Conservation (phyloP, 2,329 filamentous ascomycete genomes). For the Cordyceps militaris region DNA sequence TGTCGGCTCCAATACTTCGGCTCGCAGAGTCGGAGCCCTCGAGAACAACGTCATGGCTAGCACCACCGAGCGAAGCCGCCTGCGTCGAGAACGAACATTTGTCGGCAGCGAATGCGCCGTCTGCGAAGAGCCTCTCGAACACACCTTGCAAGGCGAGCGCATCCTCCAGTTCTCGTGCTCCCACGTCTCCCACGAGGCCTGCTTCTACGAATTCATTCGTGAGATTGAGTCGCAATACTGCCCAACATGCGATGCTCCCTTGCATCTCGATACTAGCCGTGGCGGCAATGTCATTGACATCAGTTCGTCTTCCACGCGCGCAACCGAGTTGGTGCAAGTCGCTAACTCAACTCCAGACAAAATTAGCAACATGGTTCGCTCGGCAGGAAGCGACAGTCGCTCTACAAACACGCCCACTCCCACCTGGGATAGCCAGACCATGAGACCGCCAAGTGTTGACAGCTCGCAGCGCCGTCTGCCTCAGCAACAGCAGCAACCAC, state of each 20-base stretch:
- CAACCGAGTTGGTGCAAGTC: conserved; percentile 17
- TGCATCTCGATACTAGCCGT: conserved; percentile 86
- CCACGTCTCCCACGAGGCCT: conserved; percentile 97
- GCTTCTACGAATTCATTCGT: conserved; percentile 97
- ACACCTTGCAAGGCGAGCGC: conserved; percentile 87
- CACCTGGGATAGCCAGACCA: conserved; percentile 59
- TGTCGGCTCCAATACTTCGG: conserved; percentile 27
- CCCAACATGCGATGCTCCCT: conserved; percentile 83
- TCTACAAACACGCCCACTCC: conserved; percentile 51
- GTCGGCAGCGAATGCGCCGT: conserved; percentile 92
- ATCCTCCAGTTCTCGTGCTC: conserved; percentile 93
- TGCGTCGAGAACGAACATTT: conserved; percentile 85
- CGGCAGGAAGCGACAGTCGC: conserved; percentile 58
- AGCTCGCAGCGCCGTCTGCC: conserved; percentile 31
- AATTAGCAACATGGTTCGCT: conserved; percentile 86
- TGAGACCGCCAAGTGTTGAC: conserved; percentile 47
- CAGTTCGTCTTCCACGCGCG: conserved; percentile 44
- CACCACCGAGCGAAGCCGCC: conserved; percentile 63
- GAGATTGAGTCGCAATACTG: conserved; percentile 93
- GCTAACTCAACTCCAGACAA: conserved; percentile 59
- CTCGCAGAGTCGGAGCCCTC: conserved; percentile 30
- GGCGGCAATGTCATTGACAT: conserved; percentile 90
- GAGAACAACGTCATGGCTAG: conserved; percentile 39
- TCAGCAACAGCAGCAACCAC: conserved; percentile 31
- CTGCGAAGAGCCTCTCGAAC: conserved; percentile 93